Conservation (phyloP, 163 green algal genomes). For the Chlamydomonas reinhardtii region DNA sequence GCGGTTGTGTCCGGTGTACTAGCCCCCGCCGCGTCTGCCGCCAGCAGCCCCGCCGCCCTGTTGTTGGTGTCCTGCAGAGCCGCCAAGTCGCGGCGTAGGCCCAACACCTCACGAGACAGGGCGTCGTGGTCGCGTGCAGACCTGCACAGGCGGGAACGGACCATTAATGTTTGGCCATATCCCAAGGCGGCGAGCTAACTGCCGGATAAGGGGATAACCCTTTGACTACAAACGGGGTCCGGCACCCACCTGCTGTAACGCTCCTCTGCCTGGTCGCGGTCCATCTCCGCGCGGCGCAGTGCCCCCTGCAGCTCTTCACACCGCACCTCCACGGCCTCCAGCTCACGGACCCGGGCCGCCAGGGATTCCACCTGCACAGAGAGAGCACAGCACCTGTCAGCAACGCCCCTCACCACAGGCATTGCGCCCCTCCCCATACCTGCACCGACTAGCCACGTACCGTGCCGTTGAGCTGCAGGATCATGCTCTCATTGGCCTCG, state of each 20-base stretch:
- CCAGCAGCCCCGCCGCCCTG: conserved; percentile 9
- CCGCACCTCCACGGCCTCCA: conserved; percentile 36
- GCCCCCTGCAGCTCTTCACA: conserved; percentile 41
- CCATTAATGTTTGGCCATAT: no score
- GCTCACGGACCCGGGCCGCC: not conserved
- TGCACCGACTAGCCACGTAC: not conserved
- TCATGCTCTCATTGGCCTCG: conserved; percentile 74
- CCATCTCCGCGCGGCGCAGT: conserved; percentile 50
- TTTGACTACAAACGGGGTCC: no score
- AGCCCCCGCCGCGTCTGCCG: conserved; percentile 2
- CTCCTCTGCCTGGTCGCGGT: conserved; percentile 55
- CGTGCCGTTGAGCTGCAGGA: conserved; percentile 66
- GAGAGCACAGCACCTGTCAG: not conserved
- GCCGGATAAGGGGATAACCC: no score
- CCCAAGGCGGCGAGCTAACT: no score
- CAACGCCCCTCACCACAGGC: not conserved
- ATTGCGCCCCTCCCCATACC: no score
- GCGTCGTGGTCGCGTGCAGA: conserved; percentile 23
- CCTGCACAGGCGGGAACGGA: not conserved
- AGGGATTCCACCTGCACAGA: conserved; percentile 59
- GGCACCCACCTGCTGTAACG: conserved; percentile 8
- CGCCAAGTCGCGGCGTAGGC: conserved; percentile 17
- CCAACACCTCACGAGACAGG: conserved; percentile 20
- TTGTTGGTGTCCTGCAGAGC: conserved; percentile 14
- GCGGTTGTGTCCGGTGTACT: not conserved